phyloP scores from a whole-genome alignment of 495 filamentous ascomycete species.

The Pseudevernia furfuracea region DNA sequence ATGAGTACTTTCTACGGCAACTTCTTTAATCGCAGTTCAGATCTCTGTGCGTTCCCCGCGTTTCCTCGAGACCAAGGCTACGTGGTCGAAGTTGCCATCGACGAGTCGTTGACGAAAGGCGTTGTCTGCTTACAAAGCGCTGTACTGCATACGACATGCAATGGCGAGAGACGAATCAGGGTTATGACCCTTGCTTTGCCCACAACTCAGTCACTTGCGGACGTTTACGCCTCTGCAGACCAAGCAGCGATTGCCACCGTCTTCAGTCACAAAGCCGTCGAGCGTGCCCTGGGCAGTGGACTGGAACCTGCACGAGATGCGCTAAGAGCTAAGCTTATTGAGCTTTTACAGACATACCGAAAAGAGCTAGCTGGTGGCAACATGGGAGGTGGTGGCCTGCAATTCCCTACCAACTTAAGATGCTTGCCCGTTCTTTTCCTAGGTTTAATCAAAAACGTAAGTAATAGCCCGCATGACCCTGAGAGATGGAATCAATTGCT shows the following conservation, averaged over 20 bases:
- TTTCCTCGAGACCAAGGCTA: constrained; percentile 97
- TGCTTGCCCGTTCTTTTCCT: constrained; percentile 86
- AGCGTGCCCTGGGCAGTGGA: constrained; percentile 75
- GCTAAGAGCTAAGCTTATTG: constrained; percentile 82
- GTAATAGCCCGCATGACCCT: constrained; percentile 22
- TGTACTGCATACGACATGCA: constrained; percentile 95
- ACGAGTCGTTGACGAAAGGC: constrained; percentile 88
- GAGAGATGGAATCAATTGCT: constrained; percentile 21
- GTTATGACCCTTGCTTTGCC: constrained; percentile 91
- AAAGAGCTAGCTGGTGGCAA: constrained; percentile 95
- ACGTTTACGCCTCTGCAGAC: constrained; percentile 91
- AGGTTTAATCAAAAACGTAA: constrained; percentile 85
- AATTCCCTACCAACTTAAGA: constrained; percentile 87
- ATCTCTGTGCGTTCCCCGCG: constrained; percentile 94
- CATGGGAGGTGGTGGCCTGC: constrained; percentile 83
- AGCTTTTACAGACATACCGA: constrained; percentile 88
- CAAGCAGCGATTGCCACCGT: constrained; percentile 87
- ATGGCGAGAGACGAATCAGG: constrained; percentile 88
- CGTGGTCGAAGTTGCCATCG: constrained; percentile 98
- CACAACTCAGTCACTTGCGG: constrained; percentile 81
- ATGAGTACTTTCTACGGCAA: constrained; percentile 99
- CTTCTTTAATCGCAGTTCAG: constrained; percentile 96
- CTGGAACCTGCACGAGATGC: constrained; percentile 86
- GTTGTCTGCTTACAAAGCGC: constrained; percentile 94
- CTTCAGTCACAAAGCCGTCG: constrained; percentile 96